Base-by-base conservation (phyloP, 1,139 yeast genomes). In the Protomyces gravidus region DNA sequence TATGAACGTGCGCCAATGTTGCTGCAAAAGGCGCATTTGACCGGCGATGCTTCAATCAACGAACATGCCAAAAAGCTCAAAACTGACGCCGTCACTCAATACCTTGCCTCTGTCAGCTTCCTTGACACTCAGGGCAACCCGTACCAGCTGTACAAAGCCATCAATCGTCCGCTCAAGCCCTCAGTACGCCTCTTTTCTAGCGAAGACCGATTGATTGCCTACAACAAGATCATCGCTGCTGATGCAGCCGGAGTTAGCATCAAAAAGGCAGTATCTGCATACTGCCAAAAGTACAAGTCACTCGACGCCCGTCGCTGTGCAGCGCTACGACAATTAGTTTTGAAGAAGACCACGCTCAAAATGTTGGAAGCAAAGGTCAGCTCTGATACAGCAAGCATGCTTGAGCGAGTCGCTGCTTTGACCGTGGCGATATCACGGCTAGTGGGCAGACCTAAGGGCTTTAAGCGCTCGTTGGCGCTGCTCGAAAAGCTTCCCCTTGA, bases 121-220 rank as follows among this genome's bases (percentile, higher is more conserved):
- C 23, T 33, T 6, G 27, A 53, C 21, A 9, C 3, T 15, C 26
- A 45, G 5, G 27, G 4, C n/a, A 53, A 53, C 15, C 58, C 58
- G 3, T 53, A 53, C 19, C 51, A 46, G 3, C 27, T 30, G 17
- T 39, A 46, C 39, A 53, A 53, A 26, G 36, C 58, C 4, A 46
- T 33, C 26, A 7, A 4, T 9, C 33, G 15, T 6, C 46, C 33
- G 36, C 51, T 53, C 17, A 46, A 46, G 28, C 51, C 46, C 13
- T 30, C 58, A 9, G 58, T 51, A 13, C 50, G 58, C 7, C 47
- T 53, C 27, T 53, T 53, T 32, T 53, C 58, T 5, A 45, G 26
- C 28, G 51, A 53, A 27, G 28, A 46, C 15, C 39, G 58, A 23
- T 39, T 25, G 11, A 36, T 53, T 7, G 51, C 58, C 5, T 53